Base-by-base conservation (phyloP, 306 rosid species). In the Vigna nakashimae region DNA sequence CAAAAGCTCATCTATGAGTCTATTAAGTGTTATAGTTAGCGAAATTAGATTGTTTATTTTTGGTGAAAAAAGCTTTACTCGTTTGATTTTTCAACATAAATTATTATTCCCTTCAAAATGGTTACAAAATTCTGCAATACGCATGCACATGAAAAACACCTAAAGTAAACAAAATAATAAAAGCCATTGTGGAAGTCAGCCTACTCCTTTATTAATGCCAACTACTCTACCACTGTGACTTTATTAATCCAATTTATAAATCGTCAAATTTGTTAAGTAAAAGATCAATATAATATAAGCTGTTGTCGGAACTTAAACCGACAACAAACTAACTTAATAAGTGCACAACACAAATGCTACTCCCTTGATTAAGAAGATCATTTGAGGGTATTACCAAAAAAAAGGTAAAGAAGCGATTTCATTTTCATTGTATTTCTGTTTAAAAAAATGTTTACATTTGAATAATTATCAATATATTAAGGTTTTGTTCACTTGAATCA, bases 151-250 rank as follows among this genome's bases (percentile, higher is more conserved):
- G 17, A 14, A 14, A 20, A 55, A 18, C 30, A 55, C 42, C 16
- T 8, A 36, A 36, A 65, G 9, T 18, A 17, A 65, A 9, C 49
- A 68, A 45, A 67, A 3, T 32, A 16, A 9, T 5, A 50, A 10
- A 49, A 69, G 34, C 14, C 1, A 4, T 34, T 34, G 38, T 5
- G 0, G 38, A 34, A 34, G 6, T 34, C 38, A 34, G 38, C 7
- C 38, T 34, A 34, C 7, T 34, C 7, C 7, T 46, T 52, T 17
- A 18, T 72, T 20, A 38, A 40, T 72, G 65, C 53, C 64, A 71
- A 53, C 52, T 4, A 55, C 52, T 13, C 65, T 36, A 36, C 58
- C 58, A 60, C 13, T 48, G 71, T 14, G 8, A 74, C 20, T 74
- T 74, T 46, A 60, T 22, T 28, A 26, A 45, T 26, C 46, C 45